Conservation (phyloP, 164 flowering plant genomes). For the Chloranthus sessilifolius region DNA sequence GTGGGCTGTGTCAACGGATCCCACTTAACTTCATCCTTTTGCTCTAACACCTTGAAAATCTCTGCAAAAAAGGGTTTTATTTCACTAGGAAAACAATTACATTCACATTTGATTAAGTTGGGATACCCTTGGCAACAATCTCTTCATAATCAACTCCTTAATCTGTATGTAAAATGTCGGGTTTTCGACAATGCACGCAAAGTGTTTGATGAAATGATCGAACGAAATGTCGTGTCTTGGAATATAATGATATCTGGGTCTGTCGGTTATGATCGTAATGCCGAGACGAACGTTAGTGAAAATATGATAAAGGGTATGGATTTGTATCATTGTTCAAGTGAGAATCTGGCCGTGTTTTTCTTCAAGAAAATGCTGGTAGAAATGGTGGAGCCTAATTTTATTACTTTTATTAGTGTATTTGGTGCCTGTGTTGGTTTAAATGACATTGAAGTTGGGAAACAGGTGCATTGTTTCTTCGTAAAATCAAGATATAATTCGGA, state of each 20-base stretch:
- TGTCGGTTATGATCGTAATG: slow-evolving; percentile 4
- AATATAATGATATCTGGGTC: slow-evolving; percentile 45
- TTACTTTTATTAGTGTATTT: slow-evolving; percentile 42
- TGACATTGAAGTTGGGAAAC: slow-evolving; percentile 31
- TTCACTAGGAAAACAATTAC: slow-evolving; percentile 36
- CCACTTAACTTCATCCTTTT: slow-evolving; percentile 13
- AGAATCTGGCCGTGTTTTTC: slow-evolving; percentile 28
- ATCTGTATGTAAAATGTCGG: slow-evolving; percentile 36
- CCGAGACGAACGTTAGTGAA: background rate
- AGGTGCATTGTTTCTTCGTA: slow-evolving; percentile 40
- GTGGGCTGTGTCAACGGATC: slow-evolving; percentile 11
- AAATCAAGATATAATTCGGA: slow-evolving; percentile 33
- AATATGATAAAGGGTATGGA: background rate
- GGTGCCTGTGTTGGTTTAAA: slow-evolving; percentile 24
- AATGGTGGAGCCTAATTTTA: slow-evolving; percentile 33
- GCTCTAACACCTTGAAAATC: slow-evolving; percentile 28
- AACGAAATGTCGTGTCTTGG: slow-evolving; percentile 51
- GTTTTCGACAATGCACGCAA: slow-evolving; percentile 24
- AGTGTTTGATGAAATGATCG: slow-evolving; percentile 56
- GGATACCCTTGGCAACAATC: slow-evolving; percentile 22
- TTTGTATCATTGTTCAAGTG: background rate
- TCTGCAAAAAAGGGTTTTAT: slow-evolving; percentile 29
- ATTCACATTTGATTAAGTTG: slow-evolving; percentile 27
- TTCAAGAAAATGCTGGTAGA: slow-evolving; percentile 49
- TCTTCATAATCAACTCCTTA: slow-evolving; percentile 37